Evolutionary conservation across 495 filamentous ascomycete species (phyloP), one percentile per base, ranked within the genome.

Genomic region (Daldinia caldariorum): DNA sequence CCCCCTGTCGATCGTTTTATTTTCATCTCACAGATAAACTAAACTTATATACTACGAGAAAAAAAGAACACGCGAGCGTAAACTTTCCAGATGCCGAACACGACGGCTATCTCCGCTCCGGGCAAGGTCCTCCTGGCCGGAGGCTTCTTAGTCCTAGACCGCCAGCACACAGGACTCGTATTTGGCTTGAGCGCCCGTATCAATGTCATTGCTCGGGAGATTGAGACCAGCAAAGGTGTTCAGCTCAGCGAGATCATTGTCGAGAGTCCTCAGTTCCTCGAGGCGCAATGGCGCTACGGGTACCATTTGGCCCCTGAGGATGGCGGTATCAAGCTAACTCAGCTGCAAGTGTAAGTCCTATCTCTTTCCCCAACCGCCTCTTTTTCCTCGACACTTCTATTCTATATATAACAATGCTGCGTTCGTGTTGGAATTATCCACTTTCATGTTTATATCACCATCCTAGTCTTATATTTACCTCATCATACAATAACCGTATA

Each of bases 71-170:
- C 58, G 58, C 56, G 66, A 67, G 70, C 1, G 70, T 62, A 65
- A 10, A 60, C 18, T n/a, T 51, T 38, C 14, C 39, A 67, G 63
- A 77, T 77, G 75, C 70, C 75, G 73, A 67, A 51, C 34, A 56
- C 55, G 39, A 75, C 67, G 59, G 93, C 92, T 72, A 85, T 96
- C 69, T 97, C 94, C 67, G 94, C 96, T 2, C 95, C 95, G 22
- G 95, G 95, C 55, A 99, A 99, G 81, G 96, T 99, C 47, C 86
- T 99, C 50, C 85, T 99, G 14, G 92, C 94, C 54, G 95, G 95
- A 41, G 95, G 95, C 45, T 99, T 97, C 76, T 89, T 99, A 12
- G 93, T 97, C 8, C 89, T 99, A 22, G 96, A 98, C 81, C 89
- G 91, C 56, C 83, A 85, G 41, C 94, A 97, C 75, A 94, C 92